Percentiles rank a stretch among this genome's conserved stretches.
Conservation (phyloP, 805 yeast genomes). For the Yamadazyma phyllophila region DNA sequence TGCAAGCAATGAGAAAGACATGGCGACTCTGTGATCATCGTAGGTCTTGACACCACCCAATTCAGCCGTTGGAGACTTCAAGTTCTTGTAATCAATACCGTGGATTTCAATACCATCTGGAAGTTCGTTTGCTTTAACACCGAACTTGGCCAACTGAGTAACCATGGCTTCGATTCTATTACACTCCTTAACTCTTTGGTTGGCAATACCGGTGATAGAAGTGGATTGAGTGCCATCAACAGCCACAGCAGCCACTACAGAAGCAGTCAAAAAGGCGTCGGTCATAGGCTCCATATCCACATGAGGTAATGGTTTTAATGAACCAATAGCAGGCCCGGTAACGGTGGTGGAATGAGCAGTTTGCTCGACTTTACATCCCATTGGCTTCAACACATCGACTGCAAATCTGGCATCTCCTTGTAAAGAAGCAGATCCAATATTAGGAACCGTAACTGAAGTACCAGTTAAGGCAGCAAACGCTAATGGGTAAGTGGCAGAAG, state of each 20-base stretch:
- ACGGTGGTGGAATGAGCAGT: constrained; percentile 87
- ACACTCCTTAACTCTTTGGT: constrained; percentile 97
- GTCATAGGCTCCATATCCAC: constrained; percentile 99
- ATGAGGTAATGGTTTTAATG: constrained; percentile 62
- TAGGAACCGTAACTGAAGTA: constrained; percentile 87
- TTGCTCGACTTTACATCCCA: constrained; percentile 92
- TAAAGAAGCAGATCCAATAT: constrained; percentile 84
- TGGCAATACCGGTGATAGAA: constrained; percentile 91
- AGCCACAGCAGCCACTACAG: constrained; percentile 96
- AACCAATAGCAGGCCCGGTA: constrained; percentile 76
- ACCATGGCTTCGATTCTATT: constrained; percentile 96
- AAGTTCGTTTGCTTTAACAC: constrained; percentile 78
- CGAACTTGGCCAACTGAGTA: constrained; percentile 81
- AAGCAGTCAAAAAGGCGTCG: constrained; percentile 95
- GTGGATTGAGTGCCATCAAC: constrained; percentile 48
- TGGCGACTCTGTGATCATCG: constrained; percentile 97
- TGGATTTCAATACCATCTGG: constrained; percentile 90
- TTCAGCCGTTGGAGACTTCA: constrained; percentile 52
- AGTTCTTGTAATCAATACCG: constrained; percentile 55
- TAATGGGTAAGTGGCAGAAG: constrained; percentile 95
- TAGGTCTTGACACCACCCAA: constrained; percentile 68
- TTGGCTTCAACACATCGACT: constrained; percentile 83
- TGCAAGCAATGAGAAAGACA: constrained; percentile 90
- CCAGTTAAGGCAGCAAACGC: constrained; percentile 98
- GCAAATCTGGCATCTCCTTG: constrained; percentile 99